These are phyloP conservation scores for Ogataea sp. DNA, from an alignment of 805 yeast genomes.

Conservation along the genomic window DNA sequence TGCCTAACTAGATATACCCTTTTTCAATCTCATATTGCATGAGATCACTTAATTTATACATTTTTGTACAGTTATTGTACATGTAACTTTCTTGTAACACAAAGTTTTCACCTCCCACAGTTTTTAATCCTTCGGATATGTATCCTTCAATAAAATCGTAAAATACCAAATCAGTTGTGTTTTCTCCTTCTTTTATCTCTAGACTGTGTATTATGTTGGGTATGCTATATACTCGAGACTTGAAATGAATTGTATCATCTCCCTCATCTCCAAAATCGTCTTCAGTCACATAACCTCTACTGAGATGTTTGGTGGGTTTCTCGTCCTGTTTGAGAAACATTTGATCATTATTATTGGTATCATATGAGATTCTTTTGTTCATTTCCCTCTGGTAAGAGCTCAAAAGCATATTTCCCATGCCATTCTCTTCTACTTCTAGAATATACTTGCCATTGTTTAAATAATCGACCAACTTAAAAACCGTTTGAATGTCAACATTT, in stretches of 20 bases:
- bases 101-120: slow-evolving; percentile 11
- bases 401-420: slow-evolving; percentile 8
- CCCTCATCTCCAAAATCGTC: slow-evolving; percentile 87
- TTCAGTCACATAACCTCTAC: slow-evolving; percentile 70
- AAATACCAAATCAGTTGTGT: slow-evolving; percentile 61
- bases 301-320: no score
- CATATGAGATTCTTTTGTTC: slow-evolving; percentile 8
- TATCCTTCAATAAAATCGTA: slow-evolving; percentile 57
- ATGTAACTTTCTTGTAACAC: slow-evolving; percentile 5
- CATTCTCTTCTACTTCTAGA: slow-evolving; percentile 1
- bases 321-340: slow-evolving; percentile 1
- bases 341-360: background rate
- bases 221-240: slow-evolving; percentile 48
- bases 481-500: slow-evolving; percentile 49
- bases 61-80: slow-evolving; percentile 27
- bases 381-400: slow-evolving; percentile 18
- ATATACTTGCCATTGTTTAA: slow-evolving; percentile 50
- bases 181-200: slow-evolving; percentile 21
- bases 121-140: background rate
- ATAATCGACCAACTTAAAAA: slow-evolving; percentile 41
- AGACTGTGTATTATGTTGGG: slow-evolving; percentile 73
- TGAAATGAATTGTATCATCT: slow-evolving; percentile 69
- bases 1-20: background rate
- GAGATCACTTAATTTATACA: slow-evolving; percentile 33
- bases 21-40: background rate